phyloP scores from a whole-genome alignment of 2,329 filamentous ascomycete species.

The Aspergillus quadrilineatus region DNA sequence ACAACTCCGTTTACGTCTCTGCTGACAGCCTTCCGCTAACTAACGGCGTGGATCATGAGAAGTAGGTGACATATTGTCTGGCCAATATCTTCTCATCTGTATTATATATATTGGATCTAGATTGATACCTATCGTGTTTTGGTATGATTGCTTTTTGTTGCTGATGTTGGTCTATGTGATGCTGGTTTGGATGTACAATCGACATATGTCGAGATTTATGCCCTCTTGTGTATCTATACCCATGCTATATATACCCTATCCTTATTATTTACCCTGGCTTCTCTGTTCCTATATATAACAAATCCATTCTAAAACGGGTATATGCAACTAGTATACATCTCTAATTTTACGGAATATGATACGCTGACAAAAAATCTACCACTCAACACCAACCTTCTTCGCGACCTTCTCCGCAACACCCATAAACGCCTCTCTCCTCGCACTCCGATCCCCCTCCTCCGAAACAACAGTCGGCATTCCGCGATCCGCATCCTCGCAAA shows the following conservation, averaged over 20 bases:
- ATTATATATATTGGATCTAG: background rate
- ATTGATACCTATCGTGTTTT: background rate
- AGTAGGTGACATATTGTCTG: background rate
- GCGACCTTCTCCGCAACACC: conserved; percentile 62
- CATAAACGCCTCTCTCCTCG: conserved; percentile 69
- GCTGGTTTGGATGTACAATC: too few species aligned
- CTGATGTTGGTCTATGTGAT: background rate
- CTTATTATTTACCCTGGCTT: background rate
- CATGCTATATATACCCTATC: background rate
- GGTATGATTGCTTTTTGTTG: background rate
- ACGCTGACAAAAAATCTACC: conserved; percentile 22
- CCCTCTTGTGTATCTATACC: background rate
- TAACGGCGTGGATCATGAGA: background rate
- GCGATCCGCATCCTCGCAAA: conserved; percentile 81
- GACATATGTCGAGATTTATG: background rate
- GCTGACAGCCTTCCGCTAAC: conserved; percentile 26
- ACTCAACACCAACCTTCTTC: conserved; percentile 44
- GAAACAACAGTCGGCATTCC: conserved; percentile 89
- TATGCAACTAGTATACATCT: background rate
- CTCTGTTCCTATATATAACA: background rate
- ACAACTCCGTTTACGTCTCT: conserved; percentile 23
- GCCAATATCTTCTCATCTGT: background rate
- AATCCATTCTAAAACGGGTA: background rate
- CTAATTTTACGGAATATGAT: background rate
- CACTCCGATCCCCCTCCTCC: conserved; percentile 66